Conservation (phyloP, 805 yeast genomes). For the Candida stauntonica region DNA sequence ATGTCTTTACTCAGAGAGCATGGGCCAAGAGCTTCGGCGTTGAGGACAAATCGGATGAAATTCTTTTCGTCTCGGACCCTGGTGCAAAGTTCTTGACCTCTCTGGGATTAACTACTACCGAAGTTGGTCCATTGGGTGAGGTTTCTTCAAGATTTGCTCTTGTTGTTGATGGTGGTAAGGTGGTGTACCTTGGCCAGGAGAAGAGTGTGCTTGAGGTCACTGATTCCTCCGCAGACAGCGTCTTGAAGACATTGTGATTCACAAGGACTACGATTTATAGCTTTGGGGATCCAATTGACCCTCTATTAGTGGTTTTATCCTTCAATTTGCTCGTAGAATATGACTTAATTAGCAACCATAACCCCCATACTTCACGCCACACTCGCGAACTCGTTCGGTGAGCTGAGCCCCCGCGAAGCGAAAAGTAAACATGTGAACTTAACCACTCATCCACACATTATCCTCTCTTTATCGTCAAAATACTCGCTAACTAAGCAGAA, state of each 20-base stretch:
- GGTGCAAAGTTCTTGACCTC: conserved; percentile 49
- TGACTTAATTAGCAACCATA: too few species aligned
- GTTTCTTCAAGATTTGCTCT: conserved; percentile 55
- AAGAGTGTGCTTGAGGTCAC: conserved; percentile 34
- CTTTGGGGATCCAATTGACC: too few species aligned
- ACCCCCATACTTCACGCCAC: neutral
- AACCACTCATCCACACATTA: too few species aligned
- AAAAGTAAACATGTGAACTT: too few species aligned
- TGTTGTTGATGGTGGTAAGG: conserved; percentile 52
- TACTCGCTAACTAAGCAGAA: too few species aligned
- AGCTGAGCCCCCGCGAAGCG: too few species aligned
- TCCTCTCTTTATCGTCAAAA: too few species aligned
- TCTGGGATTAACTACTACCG: conserved; percentile 45
- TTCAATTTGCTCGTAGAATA: too few species aligned
- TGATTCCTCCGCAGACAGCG: conserved; percentile 32
- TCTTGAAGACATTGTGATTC: conserved; percentile 28
- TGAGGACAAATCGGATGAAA: conserved; percentile 28
- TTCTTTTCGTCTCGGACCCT: conserved; percentile 62
- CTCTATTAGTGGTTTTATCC: neutral
- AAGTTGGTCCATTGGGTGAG: conserved; percentile 51
- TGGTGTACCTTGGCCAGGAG: conserved; percentile 39
- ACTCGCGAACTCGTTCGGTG: conserved; percentile 1
- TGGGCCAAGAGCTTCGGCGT: conserved; percentile 45
- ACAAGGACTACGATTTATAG: too few species aligned
- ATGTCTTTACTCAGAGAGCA: conserved; percentile 64